Percentiles rank a stretch among this genome's conserved stretches.
Conservation (phyloP, 192 early-diverging fungal genomes). For the Coemansia furcata region DNA sequence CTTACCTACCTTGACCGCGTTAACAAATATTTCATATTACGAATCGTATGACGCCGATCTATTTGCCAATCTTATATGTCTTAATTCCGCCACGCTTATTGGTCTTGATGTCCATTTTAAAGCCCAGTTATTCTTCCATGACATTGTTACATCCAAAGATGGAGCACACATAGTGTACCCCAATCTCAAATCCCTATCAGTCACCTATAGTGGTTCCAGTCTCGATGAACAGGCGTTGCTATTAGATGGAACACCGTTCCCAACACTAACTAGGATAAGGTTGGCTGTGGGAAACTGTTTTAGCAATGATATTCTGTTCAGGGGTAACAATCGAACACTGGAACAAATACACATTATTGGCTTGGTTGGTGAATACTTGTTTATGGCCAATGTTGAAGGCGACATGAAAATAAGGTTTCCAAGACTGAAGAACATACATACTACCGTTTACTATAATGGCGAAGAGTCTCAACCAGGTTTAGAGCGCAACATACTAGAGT, state of each 20-base stretch:
- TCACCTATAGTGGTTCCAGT: neutral
- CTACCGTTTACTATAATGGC: neutral
- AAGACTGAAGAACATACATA: neutral
- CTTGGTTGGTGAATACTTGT: neutral
- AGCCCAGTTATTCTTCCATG: neutral
- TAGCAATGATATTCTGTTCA: neutral
- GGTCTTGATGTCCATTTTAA: neutral
- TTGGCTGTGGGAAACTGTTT: neutral
- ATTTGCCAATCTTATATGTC: neutral
- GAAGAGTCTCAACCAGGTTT: neutral
- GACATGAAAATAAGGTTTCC: neutral
- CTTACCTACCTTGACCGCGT: neutral
- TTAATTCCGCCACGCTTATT: neutral
- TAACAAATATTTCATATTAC: neutral
- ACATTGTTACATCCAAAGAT: neutral
- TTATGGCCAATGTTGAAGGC: neutral
- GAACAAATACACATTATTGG: neutral
- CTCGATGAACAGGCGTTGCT: neutral
- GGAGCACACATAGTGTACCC: neutral
- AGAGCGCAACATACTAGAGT: neutral
- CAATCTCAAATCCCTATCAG: neutral
- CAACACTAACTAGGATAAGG: neutral
- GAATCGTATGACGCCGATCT: neutral
- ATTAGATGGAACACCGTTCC: neutral
- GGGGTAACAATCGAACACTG: neutral